Conservation (phyloP, 106 monocot species). For the Dioscorea alata region DNA sequence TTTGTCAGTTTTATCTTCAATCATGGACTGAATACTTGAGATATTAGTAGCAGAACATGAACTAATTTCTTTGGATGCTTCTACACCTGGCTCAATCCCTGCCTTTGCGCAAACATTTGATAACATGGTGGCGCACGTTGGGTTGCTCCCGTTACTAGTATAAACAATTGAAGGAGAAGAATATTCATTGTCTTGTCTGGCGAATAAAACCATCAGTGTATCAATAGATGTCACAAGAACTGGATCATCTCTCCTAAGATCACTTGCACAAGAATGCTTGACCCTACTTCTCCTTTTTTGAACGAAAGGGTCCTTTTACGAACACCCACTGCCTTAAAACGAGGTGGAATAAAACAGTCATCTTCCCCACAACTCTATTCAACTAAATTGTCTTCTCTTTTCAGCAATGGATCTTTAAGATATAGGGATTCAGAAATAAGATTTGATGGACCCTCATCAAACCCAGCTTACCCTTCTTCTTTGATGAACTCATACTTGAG, state of each 20-base stretch:
- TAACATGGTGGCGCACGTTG: not conserved
- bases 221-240: not conserved
- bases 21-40: not conserved
- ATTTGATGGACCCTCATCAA: not conserved
- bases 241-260: not conserved
- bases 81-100: not conserved
- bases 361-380: not conserved
- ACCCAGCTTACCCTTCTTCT: not conserved
- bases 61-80: not conserved
- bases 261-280: not conserved
- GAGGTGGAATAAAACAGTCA: slow-evolving; percentile 8
- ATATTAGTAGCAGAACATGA: not conserved
- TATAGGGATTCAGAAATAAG: not conserved
- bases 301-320: not conserved
- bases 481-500: no score
- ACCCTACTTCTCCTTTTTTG: not conserved
- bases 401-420: not conserved
- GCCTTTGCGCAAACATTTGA: not conserved
- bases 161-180: not conserved
- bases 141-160: slow-evolving; percentile 3
- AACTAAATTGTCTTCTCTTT: not conserved
- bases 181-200: not conserved
- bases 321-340: not conserved
- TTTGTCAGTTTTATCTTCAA: not conserved
- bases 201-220: not conserved